Evolutionary conservation across 2,329 filamentous ascomycete genomes (phyloP).

Genomic region (Ceratocystis alfenasii): DNA sequence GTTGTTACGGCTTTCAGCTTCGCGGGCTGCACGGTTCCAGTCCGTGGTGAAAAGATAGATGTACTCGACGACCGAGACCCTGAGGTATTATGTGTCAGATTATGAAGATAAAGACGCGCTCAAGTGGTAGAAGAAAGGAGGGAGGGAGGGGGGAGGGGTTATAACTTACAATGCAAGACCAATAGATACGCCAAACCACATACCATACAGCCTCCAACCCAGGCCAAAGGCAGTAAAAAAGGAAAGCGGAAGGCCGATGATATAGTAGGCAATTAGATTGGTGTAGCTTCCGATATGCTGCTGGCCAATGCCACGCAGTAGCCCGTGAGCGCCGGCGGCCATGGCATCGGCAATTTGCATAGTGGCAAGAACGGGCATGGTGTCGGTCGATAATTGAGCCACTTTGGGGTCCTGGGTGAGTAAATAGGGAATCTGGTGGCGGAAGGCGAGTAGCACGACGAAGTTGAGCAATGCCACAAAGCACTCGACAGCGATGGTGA

Average conservation of each 20-base stretch:
- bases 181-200: conserved; percentile 70
- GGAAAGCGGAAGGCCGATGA: conserved; percentile 71
- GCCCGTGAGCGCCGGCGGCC: conserved; percentile 66
- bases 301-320: conserved; percentile 74
- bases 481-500: conserved; percentile 55
- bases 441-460: conserved; percentile 52
- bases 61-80: conserved; percentile 44
- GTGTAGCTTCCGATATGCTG: conserved; percentile 85
- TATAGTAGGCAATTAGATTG: conserved; percentile 77
- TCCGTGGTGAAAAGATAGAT: conserved; percentile 40
- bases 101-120: background rate
- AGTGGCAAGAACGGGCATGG: conserved; percentile 69
- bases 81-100: conserved; percentile 26
- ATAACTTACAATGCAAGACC: conserved; percentile 50
- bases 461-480: conserved; percentile 72
- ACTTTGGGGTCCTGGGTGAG: conserved; percentile 66
- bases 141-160: no score
- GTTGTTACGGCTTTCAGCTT: conserved; percentile 42
- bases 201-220: conserved; percentile 62
- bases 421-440: conserved; percentile 62
- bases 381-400: conserved; percentile 51
- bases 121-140: no score
- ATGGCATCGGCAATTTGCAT: conserved; percentile 86
- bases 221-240: conserved; percentile 67
- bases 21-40: conserved; percentile 42